Percentiles rank a stretch among this genome's conserved stretches.
phyloP scores from a whole-genome alignment of 768 basidiomycete genomes.

The Lentinula aciculospora region DNA sequence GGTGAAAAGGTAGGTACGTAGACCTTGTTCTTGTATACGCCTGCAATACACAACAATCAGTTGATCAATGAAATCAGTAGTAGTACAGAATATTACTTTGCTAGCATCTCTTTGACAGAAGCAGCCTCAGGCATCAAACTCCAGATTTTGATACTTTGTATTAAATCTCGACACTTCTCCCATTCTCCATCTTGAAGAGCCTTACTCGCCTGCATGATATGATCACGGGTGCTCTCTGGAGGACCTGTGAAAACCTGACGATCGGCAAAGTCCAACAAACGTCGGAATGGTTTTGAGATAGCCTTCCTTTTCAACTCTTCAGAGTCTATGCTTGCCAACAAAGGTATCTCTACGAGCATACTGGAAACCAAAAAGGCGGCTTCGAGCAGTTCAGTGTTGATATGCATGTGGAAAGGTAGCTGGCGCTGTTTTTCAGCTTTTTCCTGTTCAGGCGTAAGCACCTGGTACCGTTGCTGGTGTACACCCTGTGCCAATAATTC shows the following conservation, averaged over 20 bases:
- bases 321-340: constrained; percentile 89
- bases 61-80: neutral
- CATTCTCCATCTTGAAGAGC: constrained; percentile 95
- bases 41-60: constrained; percentile 31
- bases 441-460: constrained; percentile 90
- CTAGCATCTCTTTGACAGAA: constrained; percentile 90
- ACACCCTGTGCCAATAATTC: constrained; percentile 96
- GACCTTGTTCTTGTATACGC: constrained; percentile 96
- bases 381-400: constrained; percentile 96
- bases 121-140: constrained; percentile 87
- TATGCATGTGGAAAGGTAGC: constrained; percentile 99
- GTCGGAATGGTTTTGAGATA: constrained; percentile 95
- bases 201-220: constrained; percentile 99
- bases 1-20: constrained; percentile 97
- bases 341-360: constrained; percentile 97
- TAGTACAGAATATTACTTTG: constrained; percentile 52
- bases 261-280: constrained; percentile 93
- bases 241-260: constrained; percentile 97
- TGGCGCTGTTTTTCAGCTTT: constrained; percentile 93
- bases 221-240: constrained; percentile 97
- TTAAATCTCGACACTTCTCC: constrained; percentile 90
- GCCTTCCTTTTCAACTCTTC: constrained; percentile 91
- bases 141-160: constrained; percentile 98
- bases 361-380: constrained; percentile 97
- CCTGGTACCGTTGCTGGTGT: constrained; percentile 87